Conservation (phyloP, 148 eudicot genomes). For the Camellia sinensis region DNA sequence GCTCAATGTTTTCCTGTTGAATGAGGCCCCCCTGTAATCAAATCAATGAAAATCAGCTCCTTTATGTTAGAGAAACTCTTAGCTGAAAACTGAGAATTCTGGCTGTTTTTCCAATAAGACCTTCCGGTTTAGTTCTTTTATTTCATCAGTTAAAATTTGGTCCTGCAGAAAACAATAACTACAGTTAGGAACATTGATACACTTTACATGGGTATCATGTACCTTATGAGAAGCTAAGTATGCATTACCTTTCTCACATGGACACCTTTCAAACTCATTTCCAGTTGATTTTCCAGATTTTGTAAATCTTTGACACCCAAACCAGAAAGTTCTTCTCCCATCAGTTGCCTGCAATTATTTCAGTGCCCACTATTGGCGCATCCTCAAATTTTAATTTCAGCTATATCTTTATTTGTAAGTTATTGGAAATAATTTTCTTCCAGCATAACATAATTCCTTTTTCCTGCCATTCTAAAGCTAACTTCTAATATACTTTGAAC, state of each 20-base stretch:
- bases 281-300: conserved; percentile 70
- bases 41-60: conserved; percentile 12
- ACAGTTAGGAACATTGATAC: conserved; percentile 10
- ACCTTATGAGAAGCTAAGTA: neutral
- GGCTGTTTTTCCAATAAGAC: conserved; percentile 26
- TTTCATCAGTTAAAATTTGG: conserved; percentile 51
- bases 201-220: neutral
- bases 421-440: neutral
- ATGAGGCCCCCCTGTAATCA: conserved; percentile 54
- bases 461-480: neutral
- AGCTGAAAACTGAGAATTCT: neutral
- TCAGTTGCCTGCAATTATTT: conserved; percentile 57
- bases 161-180: conserved; percentile 52
- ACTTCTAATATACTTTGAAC: neutral
- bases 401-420: neutral
- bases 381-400: neutral
- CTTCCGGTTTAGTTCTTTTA: conserved; percentile 59
- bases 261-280: conserved; percentile 59
- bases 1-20: conserved; percentile 65
- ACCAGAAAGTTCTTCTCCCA: conserved; percentile 83
- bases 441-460: neutral
- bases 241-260: conserved; percentile 53
- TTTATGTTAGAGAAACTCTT: neutral
- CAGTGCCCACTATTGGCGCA: conserved; percentile 3
- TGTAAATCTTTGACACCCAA: conserved; percentile 62